Conservation (phyloP, 352 stramenopile genomes). For the Phytophthora litchii region DNA sequence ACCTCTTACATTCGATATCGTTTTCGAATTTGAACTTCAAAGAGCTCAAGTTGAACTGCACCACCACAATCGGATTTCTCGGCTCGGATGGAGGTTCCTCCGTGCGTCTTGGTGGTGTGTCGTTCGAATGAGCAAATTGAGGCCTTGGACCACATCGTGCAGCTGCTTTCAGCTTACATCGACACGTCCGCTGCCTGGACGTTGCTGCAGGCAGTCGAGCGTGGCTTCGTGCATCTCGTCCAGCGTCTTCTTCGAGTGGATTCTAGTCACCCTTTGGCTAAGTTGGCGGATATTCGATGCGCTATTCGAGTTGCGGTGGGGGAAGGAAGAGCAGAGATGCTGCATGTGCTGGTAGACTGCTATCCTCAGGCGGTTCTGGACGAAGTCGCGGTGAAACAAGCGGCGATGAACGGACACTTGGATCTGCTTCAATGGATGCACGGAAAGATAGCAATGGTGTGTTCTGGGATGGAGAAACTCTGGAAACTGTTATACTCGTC, state of each 20-base stretch:
- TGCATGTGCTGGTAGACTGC: conserved; percentile 6
- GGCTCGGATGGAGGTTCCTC: conserved; percentile 15
- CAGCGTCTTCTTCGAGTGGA: conserved; percentile 32
- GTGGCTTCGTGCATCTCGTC: conserved; percentile 49
- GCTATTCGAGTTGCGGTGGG: conserved; percentile 43
- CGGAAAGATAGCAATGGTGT: not conserved
- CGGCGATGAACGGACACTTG: conserved; percentile 31
- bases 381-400: conserved; percentile 29
- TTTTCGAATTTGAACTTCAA: conserved; percentile 9
- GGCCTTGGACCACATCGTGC: conserved; percentile 47
- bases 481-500: conserved; percentile 29
- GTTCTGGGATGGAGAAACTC: not conserved
- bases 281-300: conserved; percentile 11
- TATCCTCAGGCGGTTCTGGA: conserved; percentile 23
- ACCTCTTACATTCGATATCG: not conserved
- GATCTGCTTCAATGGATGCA: conserved; percentile 34
- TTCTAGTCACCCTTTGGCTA: conserved; percentile 25
- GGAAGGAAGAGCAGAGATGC: conserved; percentile 34
- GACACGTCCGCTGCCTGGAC: conserved; percentile 48
- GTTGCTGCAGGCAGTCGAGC: conserved; percentile 41
- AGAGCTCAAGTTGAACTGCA: conserved; percentile 21
- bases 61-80: conserved; percentile 26
- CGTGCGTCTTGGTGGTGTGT: conserved; percentile 27
- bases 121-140: conserved; percentile 21
- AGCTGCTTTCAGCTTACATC: conserved; percentile 40